A percentile compares a stretch with the other conserved stretches of the same genome.
These are phyloP conservation scores for Ammopiptanthus mongolicus DNA, from an alignment of 306 rosid species.

Conservation along the genomic window DNA sequence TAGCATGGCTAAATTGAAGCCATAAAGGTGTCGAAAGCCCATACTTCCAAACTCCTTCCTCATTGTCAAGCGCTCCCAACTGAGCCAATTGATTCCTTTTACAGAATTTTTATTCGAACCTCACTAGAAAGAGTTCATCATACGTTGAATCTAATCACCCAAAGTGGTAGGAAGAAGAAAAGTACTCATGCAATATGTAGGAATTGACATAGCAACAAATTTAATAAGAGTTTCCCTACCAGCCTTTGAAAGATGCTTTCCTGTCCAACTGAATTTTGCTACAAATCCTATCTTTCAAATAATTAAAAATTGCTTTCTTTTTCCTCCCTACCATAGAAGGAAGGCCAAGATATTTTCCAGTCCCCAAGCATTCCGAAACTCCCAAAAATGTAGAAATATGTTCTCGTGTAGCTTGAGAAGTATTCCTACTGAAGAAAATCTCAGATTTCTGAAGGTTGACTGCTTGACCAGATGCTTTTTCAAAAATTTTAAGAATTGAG, in stretches of 20 bases:
- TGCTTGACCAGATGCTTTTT: neutral
- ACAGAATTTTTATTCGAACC: neutral
- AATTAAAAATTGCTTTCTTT: neutral
- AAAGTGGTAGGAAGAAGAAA: neutral
- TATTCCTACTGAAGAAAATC: neutral
- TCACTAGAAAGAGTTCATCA: neutral
- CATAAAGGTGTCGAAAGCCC: no score
- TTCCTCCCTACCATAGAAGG: neutral
- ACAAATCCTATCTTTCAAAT: neutral
- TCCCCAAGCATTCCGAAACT: neutral
- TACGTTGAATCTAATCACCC: neutral
- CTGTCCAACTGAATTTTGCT: neutral
- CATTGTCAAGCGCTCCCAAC: no score
- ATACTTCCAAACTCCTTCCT: no score
- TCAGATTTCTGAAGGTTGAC: neutral
- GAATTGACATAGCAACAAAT: neutral
- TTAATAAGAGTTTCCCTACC: neutral
- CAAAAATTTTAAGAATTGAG: neutral
- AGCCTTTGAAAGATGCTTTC: neutral
- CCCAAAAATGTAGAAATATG: no score
- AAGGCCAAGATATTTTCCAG: neutral
- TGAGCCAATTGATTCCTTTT: no score
- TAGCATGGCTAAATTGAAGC: no score
- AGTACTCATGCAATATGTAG: neutral
- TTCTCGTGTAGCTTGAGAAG: rapidly evolving